These are phyloP conservation scores for Aspergillus sp. DNA, from an alignment of 2,329 filamentous ascomycete genomes.

Conservation along the genomic window DNA sequence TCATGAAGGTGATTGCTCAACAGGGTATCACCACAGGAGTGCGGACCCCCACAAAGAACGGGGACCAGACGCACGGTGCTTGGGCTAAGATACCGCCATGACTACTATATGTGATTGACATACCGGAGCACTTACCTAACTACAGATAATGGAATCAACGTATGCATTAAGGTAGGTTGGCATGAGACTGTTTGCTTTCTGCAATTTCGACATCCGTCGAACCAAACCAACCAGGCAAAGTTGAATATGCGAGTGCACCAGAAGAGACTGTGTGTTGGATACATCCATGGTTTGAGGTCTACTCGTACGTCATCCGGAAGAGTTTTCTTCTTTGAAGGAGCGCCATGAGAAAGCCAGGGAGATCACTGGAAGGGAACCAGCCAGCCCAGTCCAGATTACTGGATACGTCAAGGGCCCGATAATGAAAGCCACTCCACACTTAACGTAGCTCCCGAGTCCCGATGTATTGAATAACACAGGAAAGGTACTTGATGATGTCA, in stretches of 20 bases:
- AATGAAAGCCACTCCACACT: not conserved
- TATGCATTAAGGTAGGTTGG: not conserved
- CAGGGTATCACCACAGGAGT: not conserved
- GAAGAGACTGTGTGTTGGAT: not conserved
- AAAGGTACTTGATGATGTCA: constrained; percentile 1
- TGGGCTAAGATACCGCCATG: not conserved
- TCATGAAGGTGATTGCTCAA: not conserved
- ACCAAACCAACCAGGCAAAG: not conserved
- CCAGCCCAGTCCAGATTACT: not conserved
- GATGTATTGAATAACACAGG: not conserved
- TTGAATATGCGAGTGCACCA: not conserved
- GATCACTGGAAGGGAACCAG: not conserved
- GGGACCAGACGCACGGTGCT: not conserved
- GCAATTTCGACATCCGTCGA: not conserved
- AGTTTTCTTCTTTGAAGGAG: not conserved
- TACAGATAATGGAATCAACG: not conserved
- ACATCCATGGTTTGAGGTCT: no score
- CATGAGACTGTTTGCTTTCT: not conserved
- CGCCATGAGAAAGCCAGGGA: not conserved
- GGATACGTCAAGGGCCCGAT: not conserved
- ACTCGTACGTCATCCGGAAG: not conserved
- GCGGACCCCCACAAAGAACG: constrained; percentile 1
- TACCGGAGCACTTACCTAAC: not conserved
- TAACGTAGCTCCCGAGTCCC: not conserved
- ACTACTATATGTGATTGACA: not conserved